Conservation (phyloP, 345 rosid genomes). For the Triadica sebifera region DNA sequence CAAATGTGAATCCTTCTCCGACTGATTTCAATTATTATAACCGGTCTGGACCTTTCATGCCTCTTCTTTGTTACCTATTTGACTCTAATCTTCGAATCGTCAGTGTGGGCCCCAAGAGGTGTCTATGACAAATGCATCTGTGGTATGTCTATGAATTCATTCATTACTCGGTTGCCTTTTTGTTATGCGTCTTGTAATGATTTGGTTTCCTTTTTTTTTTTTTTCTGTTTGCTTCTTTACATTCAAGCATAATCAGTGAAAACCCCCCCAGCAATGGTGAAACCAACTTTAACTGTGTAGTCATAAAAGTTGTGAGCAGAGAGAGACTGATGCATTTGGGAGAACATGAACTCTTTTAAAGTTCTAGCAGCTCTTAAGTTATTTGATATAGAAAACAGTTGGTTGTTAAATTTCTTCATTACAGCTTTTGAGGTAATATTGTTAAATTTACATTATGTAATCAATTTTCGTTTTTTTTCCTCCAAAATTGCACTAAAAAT, state of each 20-base stretch:
- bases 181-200: neutral
- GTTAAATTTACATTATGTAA: no score
- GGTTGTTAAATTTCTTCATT: no score
- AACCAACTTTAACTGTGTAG: neutral
- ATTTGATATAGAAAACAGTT: no score
- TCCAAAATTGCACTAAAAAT: no score
- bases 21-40: constrained; percentile 55
- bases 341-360: neutral
- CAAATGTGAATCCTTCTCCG: constrained; percentile 69
- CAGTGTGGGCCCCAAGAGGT: constrained; percentile 64
- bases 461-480: no score
- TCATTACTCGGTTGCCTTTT: neutral
- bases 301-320: neutral
- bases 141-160: constrained; percentile 40
- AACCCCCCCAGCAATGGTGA: neutral
- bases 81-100: constrained; percentile 55
- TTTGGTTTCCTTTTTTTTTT: no score
- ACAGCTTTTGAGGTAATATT: no score
- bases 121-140: constrained; percentile 72
- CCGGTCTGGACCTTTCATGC: constrained; percentile 86
- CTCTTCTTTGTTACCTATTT: constrained; percentile 82
- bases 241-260: neutral
- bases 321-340: neutral
- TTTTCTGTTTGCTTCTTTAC: neutral
- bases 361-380: no score